phyloP scores from a whole-genome alignment of 2,329 filamentous ascomycete species.

The Eutypella sp. region DNA sequence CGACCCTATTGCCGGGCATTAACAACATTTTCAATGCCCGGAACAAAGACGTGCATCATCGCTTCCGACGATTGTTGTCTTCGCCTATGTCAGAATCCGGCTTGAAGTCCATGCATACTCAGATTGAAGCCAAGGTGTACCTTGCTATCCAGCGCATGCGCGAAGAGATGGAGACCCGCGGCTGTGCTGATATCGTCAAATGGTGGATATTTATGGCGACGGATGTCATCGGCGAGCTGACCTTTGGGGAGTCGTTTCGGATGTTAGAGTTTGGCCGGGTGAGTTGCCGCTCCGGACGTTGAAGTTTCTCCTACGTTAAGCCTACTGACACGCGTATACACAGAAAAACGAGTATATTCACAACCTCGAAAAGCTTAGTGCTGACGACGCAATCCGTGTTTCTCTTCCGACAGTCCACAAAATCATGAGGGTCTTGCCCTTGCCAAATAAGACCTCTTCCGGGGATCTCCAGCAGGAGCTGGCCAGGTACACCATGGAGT shows the following conservation, averaged over 20 bases:
- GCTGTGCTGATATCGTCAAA: slow-evolving; percentile 42
- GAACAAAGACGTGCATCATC: slow-evolving; percentile 32
- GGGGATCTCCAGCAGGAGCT: slow-evolving; percentile 11
- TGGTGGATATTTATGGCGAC: slow-evolving; percentile 52
- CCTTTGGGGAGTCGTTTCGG: slow-evolving; percentile 49
- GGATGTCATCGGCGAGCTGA: slow-evolving; percentile 48
- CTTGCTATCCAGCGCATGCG: slow-evolving; percentile 39
- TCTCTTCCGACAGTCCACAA: slow-evolving; percentile 25
- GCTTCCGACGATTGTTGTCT: slow-evolving; percentile 36
- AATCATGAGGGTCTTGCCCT: slow-evolving; percentile 17
- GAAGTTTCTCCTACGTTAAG: neutral
- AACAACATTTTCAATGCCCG: slow-evolving; percentile 34
- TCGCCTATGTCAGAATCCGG: slow-evolving; percentile 31
- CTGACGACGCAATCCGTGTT: too few relatives aligned
- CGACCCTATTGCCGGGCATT: slow-evolving; percentile 11
- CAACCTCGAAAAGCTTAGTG: slow-evolving; percentile 30
- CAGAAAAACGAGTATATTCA: slow-evolving; percentile 37
- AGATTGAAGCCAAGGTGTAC: slow-evolving; percentile 31
- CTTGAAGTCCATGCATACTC: slow-evolving; percentile 25
- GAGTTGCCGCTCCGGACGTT: slow-evolving; percentile 5
- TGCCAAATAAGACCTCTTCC: slow-evolving; percentile 21
- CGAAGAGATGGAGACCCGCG: slow-evolving; percentile 32
- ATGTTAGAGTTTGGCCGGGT: slow-evolving; percentile 47
- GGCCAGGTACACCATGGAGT: slow-evolving; percentile 21
- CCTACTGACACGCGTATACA: neutral